Percentiles rank a stretch among this genome's conserved stretches.
Conservation (phyloP, 2,329 filamentous ascomycete genomes). For the Cyclaneusma minus region DNA sequence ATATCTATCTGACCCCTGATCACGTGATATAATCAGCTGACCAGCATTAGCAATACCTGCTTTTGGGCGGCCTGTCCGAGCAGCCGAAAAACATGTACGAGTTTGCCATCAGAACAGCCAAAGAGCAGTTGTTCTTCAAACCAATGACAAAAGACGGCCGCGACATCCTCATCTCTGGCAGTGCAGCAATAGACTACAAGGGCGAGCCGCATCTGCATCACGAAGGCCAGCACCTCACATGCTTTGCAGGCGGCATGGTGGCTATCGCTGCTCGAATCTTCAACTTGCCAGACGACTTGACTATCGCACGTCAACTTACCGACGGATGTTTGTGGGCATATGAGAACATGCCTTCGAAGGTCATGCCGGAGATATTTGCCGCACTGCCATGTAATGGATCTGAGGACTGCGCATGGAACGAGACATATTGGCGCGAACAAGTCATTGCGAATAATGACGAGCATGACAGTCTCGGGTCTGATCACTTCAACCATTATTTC, state of each 20-base stretch:
- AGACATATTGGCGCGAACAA: neutral
- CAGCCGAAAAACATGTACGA: slow-evolving; percentile 27
- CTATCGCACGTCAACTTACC: slow-evolving; percentile 39
- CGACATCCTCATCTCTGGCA: slow-evolving; percentile 31
- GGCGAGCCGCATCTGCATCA: slow-evolving; percentile 2
- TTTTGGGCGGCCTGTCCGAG: slow-evolving; percentile 42
- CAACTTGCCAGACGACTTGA: slow-evolving; percentile 33
- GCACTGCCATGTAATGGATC: slow-evolving; percentile 5
- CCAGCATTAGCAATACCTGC: slow-evolving; percentile 38
- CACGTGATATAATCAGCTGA: no score
- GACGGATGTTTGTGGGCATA: slow-evolving; percentile 51
- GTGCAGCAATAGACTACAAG: slow-evolving; percentile 15
- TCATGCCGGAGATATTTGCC: slow-evolving; percentile 43
- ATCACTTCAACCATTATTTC: neutral
- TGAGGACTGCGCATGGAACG: neutral
- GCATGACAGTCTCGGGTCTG: no score
- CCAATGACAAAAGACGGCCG: slow-evolving; percentile 25
- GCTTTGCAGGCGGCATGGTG: slow-evolving; percentile 58
- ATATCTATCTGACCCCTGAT: no score
- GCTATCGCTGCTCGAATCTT: slow-evolving; percentile 51
- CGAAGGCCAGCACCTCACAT: slow-evolving; percentile 47
- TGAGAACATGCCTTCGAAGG: slow-evolving; percentile 35
- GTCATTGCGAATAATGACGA: slow-evolving; percentile 1
- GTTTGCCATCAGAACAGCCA: slow-evolving; percentile 25
- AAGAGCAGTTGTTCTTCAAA: slow-evolving; percentile 25